Evolutionary conservation across 371 early-diverging fungal genomes (phyloP), one percentile per base, ranked within the genome.

Genomic region (Synchytrium microbalum): DNA sequence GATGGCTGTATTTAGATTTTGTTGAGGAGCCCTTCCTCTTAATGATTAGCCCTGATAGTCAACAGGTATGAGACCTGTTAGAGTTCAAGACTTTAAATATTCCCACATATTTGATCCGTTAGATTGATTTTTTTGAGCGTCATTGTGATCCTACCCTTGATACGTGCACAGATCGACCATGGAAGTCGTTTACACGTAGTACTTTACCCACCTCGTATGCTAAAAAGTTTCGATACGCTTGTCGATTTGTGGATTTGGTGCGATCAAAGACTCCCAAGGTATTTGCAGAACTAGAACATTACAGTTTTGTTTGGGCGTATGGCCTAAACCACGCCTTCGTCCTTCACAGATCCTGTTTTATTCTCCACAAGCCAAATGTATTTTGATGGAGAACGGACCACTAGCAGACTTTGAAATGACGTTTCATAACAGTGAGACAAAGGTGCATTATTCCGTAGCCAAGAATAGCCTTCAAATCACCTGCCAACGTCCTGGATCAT

Each of bases 341-440:
- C n/a, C 5, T 32, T 16, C 32, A 2, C 32, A 78, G 70, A 76
- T 86, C 53, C 60, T 73, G 1, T 75, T 87, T 29, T 76, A 73
- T 58, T 83, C 84, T 2, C 81, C 87, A 10, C 85, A 84, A 67
- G 88, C 85, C 1, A 75, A 79, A 33, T 86, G 81, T 56, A 32
- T 71, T 31, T 60, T 84, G 54, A 86, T 84, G 79, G 86, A 84
- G 54, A 85, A 86, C 61, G 62, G 38, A 16, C 84, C 84, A 16
- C 57, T 65, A 13, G 72, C 82, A 1, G 79, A 80, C 27, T 83
- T 85, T 64, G 73, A 77, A 62, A 72, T 83, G 60, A 24, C 57
- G 0, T 86, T 85, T 55, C 79, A 79, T 70, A 81, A 76, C 67
- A 56, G 29, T 29, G 79, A 81, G 13, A 72, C 77, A 61, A 68